phyloP scores from a whole-genome alignment of 768 basidiomycete genomes.

The Trametes gibbosa region DNA sequence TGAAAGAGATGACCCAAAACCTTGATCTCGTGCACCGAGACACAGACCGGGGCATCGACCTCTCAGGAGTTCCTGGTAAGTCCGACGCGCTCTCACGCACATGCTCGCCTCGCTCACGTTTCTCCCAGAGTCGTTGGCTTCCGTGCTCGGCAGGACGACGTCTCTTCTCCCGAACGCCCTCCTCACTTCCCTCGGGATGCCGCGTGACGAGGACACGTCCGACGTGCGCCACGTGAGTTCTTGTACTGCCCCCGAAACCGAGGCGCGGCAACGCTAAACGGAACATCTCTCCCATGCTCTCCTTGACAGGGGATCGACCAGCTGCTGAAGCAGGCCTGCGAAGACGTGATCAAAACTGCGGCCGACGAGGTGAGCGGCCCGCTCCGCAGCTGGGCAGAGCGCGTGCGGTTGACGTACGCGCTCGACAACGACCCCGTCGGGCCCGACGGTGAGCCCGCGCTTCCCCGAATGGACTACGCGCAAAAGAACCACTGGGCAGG shows the following conservation, averaged over 20 bases:
- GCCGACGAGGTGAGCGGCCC: constrained; percentile 56
- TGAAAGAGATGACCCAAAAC: constrained; percentile 86
- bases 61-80: constrained; percentile 60
- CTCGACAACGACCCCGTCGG: constrained; percentile 27
- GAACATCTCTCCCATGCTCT: neutral
- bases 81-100: constrained; percentile 8
- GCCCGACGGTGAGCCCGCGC: constrained; percentile 11
- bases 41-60: constrained; percentile 39
- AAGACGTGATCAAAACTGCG: constrained; percentile 71
- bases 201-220: constrained; percentile 57
- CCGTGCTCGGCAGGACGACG: constrained; percentile 59
- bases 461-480: constrained; percentile 6
- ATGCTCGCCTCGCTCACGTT: constrained; percentile 7
- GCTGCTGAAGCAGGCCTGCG: constrained; percentile 81
- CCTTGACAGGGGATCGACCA: constrained; percentile 74
- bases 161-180: constrained; percentile 64
- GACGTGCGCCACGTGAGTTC: constrained; percentile 68
- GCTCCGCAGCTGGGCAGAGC: constrained; percentile 61
- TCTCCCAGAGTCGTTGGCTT: constrained; percentile 50
- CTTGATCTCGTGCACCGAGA: constrained; percentile 59
- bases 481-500: constrained; percentile 1
- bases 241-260: constrained; percentile 1
- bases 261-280: constrained; percentile 1
- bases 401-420: constrained; percentile 31
- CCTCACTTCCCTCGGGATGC: constrained; percentile 68